Conservation (phyloP, 805 yeast genomes). For the Limtongozyma cylindracea region DNA sequence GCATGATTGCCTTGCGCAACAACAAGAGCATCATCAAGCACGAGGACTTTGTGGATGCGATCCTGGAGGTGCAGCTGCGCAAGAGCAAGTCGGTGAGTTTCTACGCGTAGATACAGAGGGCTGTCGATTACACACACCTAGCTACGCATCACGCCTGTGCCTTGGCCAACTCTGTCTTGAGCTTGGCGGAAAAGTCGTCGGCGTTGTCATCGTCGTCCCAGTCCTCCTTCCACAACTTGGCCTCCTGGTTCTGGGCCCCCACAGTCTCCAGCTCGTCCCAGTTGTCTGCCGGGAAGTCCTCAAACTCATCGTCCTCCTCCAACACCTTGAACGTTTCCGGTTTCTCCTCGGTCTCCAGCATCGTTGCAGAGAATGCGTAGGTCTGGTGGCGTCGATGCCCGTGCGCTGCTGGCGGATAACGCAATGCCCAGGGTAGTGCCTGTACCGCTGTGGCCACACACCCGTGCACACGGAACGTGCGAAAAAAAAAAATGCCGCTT, state of each 20-base stretch:
- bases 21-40: conserved; percentile 83
- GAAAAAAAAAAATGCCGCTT: too few relatives aligned
- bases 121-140: background rate
- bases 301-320: conserved; percentile 94
- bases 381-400: too few relatives aligned
- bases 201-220: conserved; percentile 95
- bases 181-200: conserved; percentile 59
- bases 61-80: conserved; percentile 95
- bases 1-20: conserved; percentile 95
- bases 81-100: conserved; percentile 87
- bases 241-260: conserved; percentile 23
- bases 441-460: too few relatives aligned
- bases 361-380: too few relatives aligned
- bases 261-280: conserved; percentile 42
- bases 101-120: conserved; percentile 34
- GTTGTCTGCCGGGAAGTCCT: conserved; percentile 83
- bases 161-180: conserved; percentile 22
- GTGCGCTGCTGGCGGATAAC: too few relatives aligned
- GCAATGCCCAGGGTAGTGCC: too few relatives aligned
- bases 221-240: conserved; percentile 79
- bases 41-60: conserved; percentile 96
- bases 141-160: background rate
- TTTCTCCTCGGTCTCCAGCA: conserved; percentile 9
- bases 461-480: too few relatives aligned
- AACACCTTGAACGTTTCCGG: conserved; percentile 42